phyloP scores from a whole-genome alignment of 805 yeast species.

The Yarrowia porcina region DNA sequence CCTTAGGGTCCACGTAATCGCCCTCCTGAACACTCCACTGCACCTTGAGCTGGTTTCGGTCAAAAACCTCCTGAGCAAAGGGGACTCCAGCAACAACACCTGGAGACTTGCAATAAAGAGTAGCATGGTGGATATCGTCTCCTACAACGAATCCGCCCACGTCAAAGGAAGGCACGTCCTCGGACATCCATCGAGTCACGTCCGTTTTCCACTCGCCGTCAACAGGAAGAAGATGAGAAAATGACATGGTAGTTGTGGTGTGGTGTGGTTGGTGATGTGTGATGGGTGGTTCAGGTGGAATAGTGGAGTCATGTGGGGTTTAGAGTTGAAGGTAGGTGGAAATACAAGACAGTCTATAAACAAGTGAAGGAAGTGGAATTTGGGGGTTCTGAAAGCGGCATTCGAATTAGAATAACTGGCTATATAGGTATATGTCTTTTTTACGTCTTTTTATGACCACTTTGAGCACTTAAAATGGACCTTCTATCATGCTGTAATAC shows the following conservation, averaged over 20 bases:
- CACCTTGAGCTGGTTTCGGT: conserved; percentile 66
- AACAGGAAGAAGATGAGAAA: conserved; percentile 52
- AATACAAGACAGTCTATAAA: too few species aligned
- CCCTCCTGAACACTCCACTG: conserved; percentile 81
- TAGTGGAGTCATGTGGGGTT: conserved; percentile 2
- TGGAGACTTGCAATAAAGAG: conserved; percentile 72
- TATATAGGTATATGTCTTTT: too few species aligned
- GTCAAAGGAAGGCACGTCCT: conserved; percentile 92
- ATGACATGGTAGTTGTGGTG: conserved; percentile 13
- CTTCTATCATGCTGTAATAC: too few species aligned
- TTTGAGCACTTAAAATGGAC: too few species aligned
- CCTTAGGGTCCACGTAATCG: conserved; percentile 47
- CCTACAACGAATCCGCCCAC: conserved; percentile 97
- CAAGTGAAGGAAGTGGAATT: too few species aligned
- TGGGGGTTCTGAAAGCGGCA: too few species aligned
- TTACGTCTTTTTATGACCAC: too few species aligned
- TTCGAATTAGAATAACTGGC: too few species aligned
- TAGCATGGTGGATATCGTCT: conserved; percentile 61
- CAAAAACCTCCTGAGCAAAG: conserved; percentile 79
- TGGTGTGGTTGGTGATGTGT: not conserved
- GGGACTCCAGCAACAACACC: conserved; percentile 86
- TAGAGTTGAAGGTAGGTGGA: not conserved
- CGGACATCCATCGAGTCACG: conserved; percentile 70
- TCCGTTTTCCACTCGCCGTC: conserved; percentile 80
- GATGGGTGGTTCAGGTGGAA: too few species aligned